A percentile compares a stretch with the other conserved stretches of the same genome.
Conservation (phyloP, 1,284 basidiomycete species). For the Irpex rosettiformis region DNA sequence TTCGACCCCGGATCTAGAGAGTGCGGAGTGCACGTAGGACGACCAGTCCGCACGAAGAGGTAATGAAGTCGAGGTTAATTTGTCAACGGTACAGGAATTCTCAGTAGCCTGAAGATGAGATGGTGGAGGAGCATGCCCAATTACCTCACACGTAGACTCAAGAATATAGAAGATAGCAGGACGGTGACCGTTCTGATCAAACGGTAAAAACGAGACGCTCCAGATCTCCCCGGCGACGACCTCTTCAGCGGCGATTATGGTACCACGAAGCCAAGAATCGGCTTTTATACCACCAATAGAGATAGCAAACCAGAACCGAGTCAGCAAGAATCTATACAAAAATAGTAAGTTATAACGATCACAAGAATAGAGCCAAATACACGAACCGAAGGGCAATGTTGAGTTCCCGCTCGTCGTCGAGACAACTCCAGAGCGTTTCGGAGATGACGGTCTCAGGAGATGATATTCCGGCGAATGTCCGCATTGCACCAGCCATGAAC, state of each 20-base stretch:
- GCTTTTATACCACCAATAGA: constrained; percentile 41
- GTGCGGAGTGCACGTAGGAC: constrained; percentile 43
- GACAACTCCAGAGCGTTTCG: constrained; percentile 52
- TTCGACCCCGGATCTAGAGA: no score
- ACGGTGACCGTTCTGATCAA: background rate
- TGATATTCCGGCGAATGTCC: background rate
- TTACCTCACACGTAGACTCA: constrained; percentile 66
- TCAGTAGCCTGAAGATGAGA: background rate
- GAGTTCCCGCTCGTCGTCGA: constrained; percentile 54
- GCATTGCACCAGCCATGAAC: constrained; percentile 37
- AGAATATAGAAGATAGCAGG: constrained; percentile 44
- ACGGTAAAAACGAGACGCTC: constrained; percentile 37
- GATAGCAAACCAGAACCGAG: constrained; percentile 57
- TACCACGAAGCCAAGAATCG: constrained; percentile 31
- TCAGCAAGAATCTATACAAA: constrained; percentile 51
- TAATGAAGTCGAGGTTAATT: background rate
- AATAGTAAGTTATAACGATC: background rate
- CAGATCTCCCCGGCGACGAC: constrained; percentile 58
- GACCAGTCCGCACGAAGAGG: constrained; percentile 64
- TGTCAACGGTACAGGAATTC: background rate
- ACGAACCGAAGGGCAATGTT: constrained; percentile 52
- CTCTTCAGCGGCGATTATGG: constrained; percentile 44
- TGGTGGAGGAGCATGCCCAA: constrained; percentile 37
- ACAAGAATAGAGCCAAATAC: background rate
- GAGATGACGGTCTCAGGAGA: constrained; percentile 31